Conservation (phyloP, 2,329 filamentous ascomycete genomes). For the Nemania serpens region DNA sequence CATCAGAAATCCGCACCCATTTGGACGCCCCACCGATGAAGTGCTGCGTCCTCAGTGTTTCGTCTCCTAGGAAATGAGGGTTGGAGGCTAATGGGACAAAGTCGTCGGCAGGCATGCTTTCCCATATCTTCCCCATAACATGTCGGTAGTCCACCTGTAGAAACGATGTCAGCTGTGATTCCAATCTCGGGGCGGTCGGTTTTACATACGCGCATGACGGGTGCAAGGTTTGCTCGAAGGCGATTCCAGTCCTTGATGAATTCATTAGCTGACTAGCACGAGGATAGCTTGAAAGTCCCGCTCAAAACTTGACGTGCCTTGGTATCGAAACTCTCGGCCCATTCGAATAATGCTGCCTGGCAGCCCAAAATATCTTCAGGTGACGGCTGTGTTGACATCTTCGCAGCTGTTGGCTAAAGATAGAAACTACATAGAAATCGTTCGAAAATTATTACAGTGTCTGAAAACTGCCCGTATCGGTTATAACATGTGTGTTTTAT, state of each 20-base stretch:
- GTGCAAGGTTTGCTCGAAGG: constrained; percentile 10
- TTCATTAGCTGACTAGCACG: too few relatives aligned
- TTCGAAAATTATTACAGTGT: too few relatives aligned
- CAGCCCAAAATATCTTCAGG: constrained; percentile 9
- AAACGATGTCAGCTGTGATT: too few relatives aligned
- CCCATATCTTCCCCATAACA: constrained; percentile 59
- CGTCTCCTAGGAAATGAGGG: constrained; percentile 57
- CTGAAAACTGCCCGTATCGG: too few relatives aligned
- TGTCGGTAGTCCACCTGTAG: constrained; percentile 36
- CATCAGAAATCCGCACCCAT: constrained; percentile 55
- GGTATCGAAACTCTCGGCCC: constrained; percentile 20
- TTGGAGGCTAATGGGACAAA: constrained; percentile 58
- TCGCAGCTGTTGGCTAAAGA: too few relatives aligned
- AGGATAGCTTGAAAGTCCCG: too few relatives aligned
- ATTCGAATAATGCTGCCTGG: constrained; percentile 13
- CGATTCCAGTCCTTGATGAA: constrained; percentile 2
- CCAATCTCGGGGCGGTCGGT: too few relatives aligned
- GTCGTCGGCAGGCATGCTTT: constrained; percentile 58
- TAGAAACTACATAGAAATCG: too few relatives aligned
- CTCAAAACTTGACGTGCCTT: background rate
- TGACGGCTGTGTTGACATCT: too few relatives aligned
- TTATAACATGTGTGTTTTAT: too few relatives aligned
- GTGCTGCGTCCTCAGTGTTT: constrained; percentile 60
- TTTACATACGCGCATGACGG: background rate
- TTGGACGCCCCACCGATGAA: constrained; percentile 55